Conservation (phyloP, 352 stramenopile species). For the Phytophthora syringae region DNA sequence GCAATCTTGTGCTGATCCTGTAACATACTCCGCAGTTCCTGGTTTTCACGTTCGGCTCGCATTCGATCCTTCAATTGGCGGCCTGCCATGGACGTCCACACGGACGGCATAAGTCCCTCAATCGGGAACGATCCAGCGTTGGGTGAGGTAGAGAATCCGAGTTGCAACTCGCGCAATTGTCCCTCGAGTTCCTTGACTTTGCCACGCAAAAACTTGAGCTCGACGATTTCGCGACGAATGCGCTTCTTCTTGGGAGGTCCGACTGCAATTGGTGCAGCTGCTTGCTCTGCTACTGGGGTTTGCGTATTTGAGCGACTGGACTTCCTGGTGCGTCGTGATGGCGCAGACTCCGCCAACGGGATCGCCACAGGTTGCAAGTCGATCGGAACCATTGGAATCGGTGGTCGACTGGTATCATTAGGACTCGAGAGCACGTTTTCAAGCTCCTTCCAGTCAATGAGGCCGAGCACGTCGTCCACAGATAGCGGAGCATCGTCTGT, state of each 20-base stretch:
- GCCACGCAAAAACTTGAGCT: slow-evolving; percentile 37
- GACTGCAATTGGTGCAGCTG: neutral
- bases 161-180: slow-evolving; percentile 28
- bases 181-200: slow-evolving; percentile 46
- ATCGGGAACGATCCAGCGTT: neutral
- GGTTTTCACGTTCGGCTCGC: slow-evolving; percentile 37
- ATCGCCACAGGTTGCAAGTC: slow-evolving; percentile 5
- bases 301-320: slow-evolving; percentile 9
- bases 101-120: slow-evolving; percentile 20
- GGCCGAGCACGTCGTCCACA: slow-evolving; percentile 34
- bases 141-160: slow-evolving; percentile 19
- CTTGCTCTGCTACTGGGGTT: slow-evolving; percentile 5
- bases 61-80: slow-evolving; percentile 35
- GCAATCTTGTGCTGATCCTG: slow-evolving; percentile 40
- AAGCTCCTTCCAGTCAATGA: slow-evolving; percentile 46
- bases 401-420: slow-evolving; percentile 22
- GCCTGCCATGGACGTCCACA: slow-evolving; percentile 36
- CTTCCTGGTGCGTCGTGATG: slow-evolving; percentile 9
- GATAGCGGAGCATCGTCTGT: slow-evolving; percentile 38
- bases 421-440: slow-evolving; percentile 34
- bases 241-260: slow-evolving; percentile 37
- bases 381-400: slow-evolving; percentile 6
- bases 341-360: slow-evolving; percentile 5
- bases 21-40: slow-evolving; percentile 32
- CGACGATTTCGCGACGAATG: slow-evolving; percentile 38